Percentiles rank a stretch among this genome's conserved stretches.
Evolutionary conservation across 768 basidiomycete species (phyloP).

Genomic region (Mycena chlorophos): DNA sequence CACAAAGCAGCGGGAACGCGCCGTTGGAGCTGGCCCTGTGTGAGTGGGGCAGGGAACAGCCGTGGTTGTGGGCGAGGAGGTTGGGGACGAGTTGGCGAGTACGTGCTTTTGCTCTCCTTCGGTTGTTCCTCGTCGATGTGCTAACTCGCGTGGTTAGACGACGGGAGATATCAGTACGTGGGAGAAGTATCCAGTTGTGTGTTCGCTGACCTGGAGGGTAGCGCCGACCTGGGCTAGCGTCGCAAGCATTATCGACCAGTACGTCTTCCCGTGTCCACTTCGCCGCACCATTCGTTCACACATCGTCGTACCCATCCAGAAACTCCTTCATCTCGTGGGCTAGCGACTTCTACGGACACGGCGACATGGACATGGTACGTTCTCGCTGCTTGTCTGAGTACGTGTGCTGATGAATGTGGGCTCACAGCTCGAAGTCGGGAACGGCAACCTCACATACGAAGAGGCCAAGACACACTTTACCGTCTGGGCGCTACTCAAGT

Average conservation of each 20-base stretch:
- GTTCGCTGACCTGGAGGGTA: constrained; percentile 19
- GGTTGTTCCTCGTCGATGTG: neutral
- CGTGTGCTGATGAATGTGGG: neutral
- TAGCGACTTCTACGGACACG: constrained; percentile 66
- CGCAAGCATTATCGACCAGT: constrained; percentile 57
- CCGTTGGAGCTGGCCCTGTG: constrained; percentile 64
- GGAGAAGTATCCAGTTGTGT: constrained; percentile 21
- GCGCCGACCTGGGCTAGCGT: constrained; percentile 52
- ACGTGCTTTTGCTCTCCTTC: constrained; percentile 16
- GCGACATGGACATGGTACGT: constrained; percentile 67
- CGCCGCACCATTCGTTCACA: neutral
- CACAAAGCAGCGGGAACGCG: constrained; percentile 48
- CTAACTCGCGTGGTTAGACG: neutral
- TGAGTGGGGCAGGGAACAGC: constrained; percentile 66
- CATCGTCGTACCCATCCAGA: constrained; percentile 31
- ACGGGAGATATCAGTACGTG: neutral
- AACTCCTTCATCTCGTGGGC: constrained; percentile 66
- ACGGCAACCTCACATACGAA: constrained; percentile 59
- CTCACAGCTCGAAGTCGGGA: constrained; percentile 59
- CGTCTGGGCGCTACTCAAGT: constrained; percentile 72
- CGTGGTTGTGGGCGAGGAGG: constrained; percentile 61
- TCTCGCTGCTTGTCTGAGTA: constrained; percentile 1
- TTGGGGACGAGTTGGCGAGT: constrained; percentile 71
- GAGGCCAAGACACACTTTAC: constrained; percentile 73
- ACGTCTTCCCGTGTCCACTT: constrained; percentile 5